Evolutionary conservation across 2,329 filamentous ascomycete species (phyloP).

Genomic region (Mollisia scopiformis): DNA sequence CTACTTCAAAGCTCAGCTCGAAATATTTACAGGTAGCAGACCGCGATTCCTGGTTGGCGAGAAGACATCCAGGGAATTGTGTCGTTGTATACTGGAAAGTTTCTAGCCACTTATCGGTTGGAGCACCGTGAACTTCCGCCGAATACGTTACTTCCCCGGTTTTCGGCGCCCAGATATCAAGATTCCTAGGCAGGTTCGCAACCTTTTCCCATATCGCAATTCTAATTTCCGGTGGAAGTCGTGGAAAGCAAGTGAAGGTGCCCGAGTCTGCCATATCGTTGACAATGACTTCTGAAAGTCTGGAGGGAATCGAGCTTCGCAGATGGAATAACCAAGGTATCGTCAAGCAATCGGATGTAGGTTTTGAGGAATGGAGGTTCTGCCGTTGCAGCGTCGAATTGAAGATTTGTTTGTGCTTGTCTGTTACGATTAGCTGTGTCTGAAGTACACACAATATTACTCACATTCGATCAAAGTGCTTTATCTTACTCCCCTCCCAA

Average conservation of each 20-base stretch:
- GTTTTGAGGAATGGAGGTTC: no score
- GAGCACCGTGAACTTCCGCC: not conserved
- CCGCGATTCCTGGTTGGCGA: not conserved
- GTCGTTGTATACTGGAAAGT: not conserved
- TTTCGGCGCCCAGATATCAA: not conserved
- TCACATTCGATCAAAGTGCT: no score
- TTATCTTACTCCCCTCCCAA: no score
- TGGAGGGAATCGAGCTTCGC: no score
- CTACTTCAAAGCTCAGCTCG: not conserved
- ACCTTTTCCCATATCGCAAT: constrained; percentile 6
- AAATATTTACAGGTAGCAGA: not conserved
- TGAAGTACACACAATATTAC: no score
- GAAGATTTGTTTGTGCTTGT: no score
- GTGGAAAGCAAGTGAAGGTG: constrained; percentile 1
- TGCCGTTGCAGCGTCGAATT: no score
- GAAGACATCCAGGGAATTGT: not conserved
- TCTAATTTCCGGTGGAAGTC: constrained; percentile 3
- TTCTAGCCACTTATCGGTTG: not conserved
- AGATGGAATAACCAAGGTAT: no score
- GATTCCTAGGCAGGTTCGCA: constrained; percentile 8
- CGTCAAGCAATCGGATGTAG: no score
- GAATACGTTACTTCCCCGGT: not conserved
- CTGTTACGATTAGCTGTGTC: no score
- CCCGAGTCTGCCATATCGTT: no score
- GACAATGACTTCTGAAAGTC: no score